phyloP scores from a whole-genome alignment of 805 yeast species.

The Yarrowia sp. region DNA sequence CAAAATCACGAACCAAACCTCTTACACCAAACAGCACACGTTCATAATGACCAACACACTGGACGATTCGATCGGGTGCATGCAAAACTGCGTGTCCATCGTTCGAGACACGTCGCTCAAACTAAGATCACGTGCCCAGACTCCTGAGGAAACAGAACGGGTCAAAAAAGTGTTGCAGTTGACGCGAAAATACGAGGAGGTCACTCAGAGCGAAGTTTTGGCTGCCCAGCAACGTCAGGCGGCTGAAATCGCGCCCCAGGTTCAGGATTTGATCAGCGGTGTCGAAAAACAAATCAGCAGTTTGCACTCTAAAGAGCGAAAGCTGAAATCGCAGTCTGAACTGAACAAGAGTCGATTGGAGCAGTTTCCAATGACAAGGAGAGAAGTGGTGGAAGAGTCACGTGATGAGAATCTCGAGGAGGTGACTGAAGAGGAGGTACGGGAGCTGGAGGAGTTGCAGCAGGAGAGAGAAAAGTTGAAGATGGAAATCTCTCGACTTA shows the following conservation, averaged over 20 bases:
- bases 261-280: conserved; percentile 4
- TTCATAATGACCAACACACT: conserved; percentile 7
- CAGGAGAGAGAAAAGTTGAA: conserved; percentile 4
- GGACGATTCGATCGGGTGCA: conserved; percentile 2
- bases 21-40: not conserved
- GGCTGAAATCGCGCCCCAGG: conserved; percentile 22
- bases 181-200: conserved; percentile 22
- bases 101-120: conserved; percentile 9
- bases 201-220: conserved; percentile 16
- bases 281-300: conserved; percentile 11
- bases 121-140: conserved; percentile 8
- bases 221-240: conserved; percentile 17
- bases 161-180: not conserved
- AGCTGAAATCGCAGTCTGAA: conserved; percentile 10
- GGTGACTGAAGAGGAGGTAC: not conserved
- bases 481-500: conserved; percentile 11
- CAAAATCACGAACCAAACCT: not conserved
- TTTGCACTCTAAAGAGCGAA: conserved; percentile 1
- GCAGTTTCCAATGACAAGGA: conserved; percentile 1
- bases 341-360: conserved; percentile 16
- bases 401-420: not conserved
- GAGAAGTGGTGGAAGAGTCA: conserved; percentile 6
- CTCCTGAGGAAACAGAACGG: conserved; percentile 11
- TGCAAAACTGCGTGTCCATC: conserved; percentile 10
- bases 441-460: conserved; percentile 1